Evolutionary conservation across 331 rosid species (phyloP).

Genomic region (Spiraea crenata): DNA sequence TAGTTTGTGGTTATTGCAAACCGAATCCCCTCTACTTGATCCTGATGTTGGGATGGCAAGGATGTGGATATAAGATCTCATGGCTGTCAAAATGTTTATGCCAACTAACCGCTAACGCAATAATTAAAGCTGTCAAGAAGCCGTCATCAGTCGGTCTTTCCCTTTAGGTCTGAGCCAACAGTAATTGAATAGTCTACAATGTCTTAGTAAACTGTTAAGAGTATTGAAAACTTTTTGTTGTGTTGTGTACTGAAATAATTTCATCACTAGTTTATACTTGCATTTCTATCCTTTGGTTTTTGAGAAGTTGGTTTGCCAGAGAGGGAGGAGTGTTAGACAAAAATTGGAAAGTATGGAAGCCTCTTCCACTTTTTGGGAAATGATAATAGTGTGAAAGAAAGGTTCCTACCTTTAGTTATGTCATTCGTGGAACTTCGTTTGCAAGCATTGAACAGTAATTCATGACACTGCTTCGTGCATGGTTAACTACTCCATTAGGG

Average conservation of each 20-base stretch:
- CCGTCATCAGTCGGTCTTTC: neutral
- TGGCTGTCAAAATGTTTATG: neutral
- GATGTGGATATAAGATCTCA: neutral
- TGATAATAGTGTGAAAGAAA: too few species aligned
- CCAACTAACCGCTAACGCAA: neutral
- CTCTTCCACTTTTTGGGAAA: too few species aligned
- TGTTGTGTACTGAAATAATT: too few species aligned
- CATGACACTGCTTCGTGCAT: neutral
- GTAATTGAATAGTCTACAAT: neutral
- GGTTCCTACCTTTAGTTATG: too few species aligned
- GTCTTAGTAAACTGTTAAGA: conserved; percentile 6
- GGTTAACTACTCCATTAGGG: neutral
- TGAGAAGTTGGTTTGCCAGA: neutral
- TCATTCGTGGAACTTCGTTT: too few species aligned
- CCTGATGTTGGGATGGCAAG: neutral
- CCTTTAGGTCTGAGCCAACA: neutral
- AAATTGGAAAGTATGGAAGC: neutral
- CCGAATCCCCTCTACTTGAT: neutral
- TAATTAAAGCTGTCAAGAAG: neutral
- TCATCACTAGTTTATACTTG: neutral
- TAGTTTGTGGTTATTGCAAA: neutral
- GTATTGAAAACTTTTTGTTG: neutral
- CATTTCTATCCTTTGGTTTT: neutral
- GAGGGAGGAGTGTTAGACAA: neutral
- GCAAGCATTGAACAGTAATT: neutral